Conservation (phyloP, 306 rosid species). For the Astragalus membranaceus region DNA sequence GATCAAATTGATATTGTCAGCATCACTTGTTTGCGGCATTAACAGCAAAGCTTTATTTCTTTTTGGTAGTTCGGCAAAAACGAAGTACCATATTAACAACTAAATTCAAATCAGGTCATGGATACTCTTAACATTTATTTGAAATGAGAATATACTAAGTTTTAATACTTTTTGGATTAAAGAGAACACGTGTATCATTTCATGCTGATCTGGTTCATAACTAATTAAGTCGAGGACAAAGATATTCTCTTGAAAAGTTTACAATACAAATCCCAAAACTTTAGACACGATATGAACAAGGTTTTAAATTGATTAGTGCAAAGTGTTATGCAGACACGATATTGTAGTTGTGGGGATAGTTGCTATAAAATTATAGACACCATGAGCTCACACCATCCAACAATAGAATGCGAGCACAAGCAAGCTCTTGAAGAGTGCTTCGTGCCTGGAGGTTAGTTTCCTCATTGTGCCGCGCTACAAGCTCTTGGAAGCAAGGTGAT, state of each 20-base stretch:
- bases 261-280: background rate
- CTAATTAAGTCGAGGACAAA: conserved; percentile 5
- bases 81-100: background rate
- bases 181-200: background rate
- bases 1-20: background rate
- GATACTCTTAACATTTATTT: background rate
- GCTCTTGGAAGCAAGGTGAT: no score
- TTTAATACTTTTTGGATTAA: background rate
- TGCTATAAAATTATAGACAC: background rate
- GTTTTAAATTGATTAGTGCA: background rate
- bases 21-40: background rate
- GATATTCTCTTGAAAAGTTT: background rate
- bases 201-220: background rate
- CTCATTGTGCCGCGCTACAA: no score
- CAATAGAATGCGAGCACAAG: background rate
- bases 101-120: background rate
- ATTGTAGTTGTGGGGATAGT: background rate
- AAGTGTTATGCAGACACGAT: background rate
- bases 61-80: background rate
- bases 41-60: background rate
- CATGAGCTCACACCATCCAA: background rate
- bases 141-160: background rate
- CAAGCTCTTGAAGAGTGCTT: no score
- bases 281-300: background rate
- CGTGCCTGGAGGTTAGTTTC: no score